These are phyloP conservation scores for Colletotrichum salicis DNA, from an alignment of 2,329 filamentous ascomycete genomes.

Conservation along the genomic window DNA sequence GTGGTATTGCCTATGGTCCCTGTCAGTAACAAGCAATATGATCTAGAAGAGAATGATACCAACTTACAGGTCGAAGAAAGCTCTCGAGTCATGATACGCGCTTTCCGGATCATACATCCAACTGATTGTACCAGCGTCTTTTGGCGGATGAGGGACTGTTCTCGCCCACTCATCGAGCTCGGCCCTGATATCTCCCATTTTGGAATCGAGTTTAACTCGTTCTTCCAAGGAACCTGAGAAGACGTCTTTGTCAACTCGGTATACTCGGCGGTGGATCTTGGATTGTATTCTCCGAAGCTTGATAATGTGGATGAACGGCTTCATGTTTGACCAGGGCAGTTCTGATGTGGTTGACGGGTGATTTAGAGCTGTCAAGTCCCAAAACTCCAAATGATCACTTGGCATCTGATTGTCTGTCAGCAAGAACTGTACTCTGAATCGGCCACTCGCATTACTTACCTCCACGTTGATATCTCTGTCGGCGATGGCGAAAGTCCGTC, in stretches of 20 bases:
- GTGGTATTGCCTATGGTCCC: constrained; percentile 38
- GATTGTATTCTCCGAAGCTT: constrained; percentile 40
- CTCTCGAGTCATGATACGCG: constrained; percentile 39
- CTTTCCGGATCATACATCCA: constrained; percentile 45
- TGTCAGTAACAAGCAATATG: background rate
- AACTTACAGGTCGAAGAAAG: constrained; percentile 41
- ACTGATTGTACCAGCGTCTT: constrained; percentile 36
- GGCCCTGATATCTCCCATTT: constrained; percentile 35
- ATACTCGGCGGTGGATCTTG: constrained; percentile 37
- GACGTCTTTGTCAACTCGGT: constrained; percentile 40
- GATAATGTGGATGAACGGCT: constrained; percentile 42
- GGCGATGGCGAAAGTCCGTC: constrained; percentile 47
- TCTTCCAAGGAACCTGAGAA: constrained; percentile 16
- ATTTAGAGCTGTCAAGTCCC: constrained; percentile 36
- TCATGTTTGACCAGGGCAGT: constrained; percentile 39
- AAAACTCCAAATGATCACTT: constrained; percentile 38
- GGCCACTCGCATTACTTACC: constrained; percentile 13
- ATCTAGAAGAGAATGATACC: no score
- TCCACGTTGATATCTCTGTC: constrained; percentile 47
- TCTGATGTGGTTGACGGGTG: background rate
- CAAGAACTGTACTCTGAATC: background rate
- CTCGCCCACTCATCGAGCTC: constrained; percentile 40
- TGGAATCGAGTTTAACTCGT: constrained; percentile 31
- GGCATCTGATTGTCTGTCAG: constrained; percentile 36
- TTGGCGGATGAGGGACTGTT: constrained; percentile 38